Base-by-base conservation (phyloP, 2,329 filamentous ascomycete species). In the Exophiala bonariae region DNA sequence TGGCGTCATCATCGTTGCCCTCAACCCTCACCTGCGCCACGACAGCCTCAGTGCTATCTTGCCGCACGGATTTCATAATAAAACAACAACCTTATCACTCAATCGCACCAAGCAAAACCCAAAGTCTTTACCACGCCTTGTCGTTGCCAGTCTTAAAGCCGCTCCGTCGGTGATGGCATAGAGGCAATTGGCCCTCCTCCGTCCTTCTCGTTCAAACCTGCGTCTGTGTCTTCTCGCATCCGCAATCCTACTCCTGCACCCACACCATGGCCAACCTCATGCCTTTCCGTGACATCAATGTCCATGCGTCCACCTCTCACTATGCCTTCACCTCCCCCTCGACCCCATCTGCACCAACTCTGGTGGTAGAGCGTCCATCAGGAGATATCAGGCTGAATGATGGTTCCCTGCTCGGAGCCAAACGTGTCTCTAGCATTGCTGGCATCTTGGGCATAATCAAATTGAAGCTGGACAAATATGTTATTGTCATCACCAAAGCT, bases 271-370 rank as follows among this genome's bases (percentile, higher is more conserved):
- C 56, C 13, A 44, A 44, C 46, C 67, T 72, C 44, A 74, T 85
- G 46, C 93, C 92, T 17, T 99, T 91, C 72, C 83, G 92, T 66
- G 93, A 99, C 76, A 95, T 97, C 76, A 99, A 97, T 69, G 83
- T 99, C 68, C 90, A 95, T 70, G 87, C 90, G 57, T 90, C 92
- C 42, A 79, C 88, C 61, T 89, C 92, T 61, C 86, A 93, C 66
- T 99, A 99, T 77, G 89, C 90, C 61, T 99, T 99, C 71, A 91
- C 89, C 31, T 99, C 93, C 20, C 93, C 93, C 20, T 97, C 93
- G 1, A 92, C 90, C 3, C 90, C 91, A 52, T 83, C 91, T 70
- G 86, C 91, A 20, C 89, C 89, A 11, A 89, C 89, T 8, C 78
- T 99, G 41, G 83, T 96, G 11, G 81, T 99, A 57, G 93, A 97